Evolutionary conservation across 495 filamentous ascomycete genomes (phyloP).

Genomic region (Lasiosphaeria ovina): DNA sequence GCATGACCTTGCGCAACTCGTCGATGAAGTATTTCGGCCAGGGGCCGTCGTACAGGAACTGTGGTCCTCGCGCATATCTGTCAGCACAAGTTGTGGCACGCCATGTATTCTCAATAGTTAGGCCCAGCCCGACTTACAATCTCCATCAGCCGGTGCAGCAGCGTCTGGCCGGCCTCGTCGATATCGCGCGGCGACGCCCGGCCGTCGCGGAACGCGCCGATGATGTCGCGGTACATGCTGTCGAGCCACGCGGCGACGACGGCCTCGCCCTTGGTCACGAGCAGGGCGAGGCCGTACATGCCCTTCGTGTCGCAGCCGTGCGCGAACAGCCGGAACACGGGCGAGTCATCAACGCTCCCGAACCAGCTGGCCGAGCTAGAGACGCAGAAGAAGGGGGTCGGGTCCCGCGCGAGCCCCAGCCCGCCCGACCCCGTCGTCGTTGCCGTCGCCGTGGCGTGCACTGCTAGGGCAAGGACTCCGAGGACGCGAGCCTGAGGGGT

Average conservation of each 20-base stretch:
- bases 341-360: background rate
- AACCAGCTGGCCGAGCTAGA: background rate
- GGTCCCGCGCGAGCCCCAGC: background rate
- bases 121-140: background rate
- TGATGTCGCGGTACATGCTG: background rate
- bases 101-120: background rate
- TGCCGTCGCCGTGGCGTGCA: background rate
- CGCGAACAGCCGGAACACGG: background rate
- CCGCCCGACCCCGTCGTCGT: background rate
- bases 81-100: background rate
- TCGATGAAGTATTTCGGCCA: slow-evolving; percentile 1
- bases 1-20: background rate
- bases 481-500: background rate
- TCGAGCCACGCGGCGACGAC: background rate
- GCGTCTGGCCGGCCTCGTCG: background rate
- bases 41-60: background rate
- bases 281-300: background rate
- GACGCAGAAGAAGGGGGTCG: background rate
- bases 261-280: background rate
- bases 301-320: background rate
- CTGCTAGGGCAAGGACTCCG: background rate
- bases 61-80: background rate
- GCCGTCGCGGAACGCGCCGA: background rate
- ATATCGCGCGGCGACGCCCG: background rate
- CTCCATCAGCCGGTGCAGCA: background rate